A percentile compares a stretch with the other conserved stretches of the same genome.
phyloP scores from a whole-genome alignment of 148 eudicot genomes.

The Rhododendron simsii region DNA sequence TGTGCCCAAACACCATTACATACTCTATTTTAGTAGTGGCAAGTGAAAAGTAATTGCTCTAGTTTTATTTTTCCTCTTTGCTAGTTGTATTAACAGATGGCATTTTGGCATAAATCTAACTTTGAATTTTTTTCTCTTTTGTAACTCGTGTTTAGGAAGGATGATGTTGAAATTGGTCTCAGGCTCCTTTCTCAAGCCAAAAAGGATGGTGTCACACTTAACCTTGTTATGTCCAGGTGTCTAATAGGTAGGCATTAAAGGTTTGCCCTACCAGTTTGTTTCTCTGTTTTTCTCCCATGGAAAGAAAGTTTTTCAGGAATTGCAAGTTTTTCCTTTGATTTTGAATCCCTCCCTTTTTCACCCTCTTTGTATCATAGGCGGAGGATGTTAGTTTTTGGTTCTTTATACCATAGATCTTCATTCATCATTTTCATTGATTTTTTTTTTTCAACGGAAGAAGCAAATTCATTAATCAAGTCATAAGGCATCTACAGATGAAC shows the following conservation, averaged over 20 bases:
- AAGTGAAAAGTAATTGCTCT: conserved; percentile 77
- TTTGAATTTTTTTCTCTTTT: conserved; percentile 7
- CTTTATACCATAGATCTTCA: background rate
- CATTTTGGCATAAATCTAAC: background rate
- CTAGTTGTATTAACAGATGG: background rate
- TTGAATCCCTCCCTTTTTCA: background rate
- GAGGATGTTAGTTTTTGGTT: background rate
- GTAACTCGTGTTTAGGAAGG: conserved; percentile 44
- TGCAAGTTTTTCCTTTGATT: background rate
- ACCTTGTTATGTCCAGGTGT: conserved; percentile 82
- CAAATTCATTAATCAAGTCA: too few species aligned
- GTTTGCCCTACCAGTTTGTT: background rate
- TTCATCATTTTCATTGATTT: background rate
- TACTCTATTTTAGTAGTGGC: conserved; percentile 81
- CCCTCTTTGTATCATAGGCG: background rate
- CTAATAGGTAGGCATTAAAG: conserved; percentile 52
- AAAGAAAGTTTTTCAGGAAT: background rate
- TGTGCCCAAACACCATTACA: conserved; percentile 75
- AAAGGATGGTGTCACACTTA: conserved; percentile 64
- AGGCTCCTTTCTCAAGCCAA: conserved; percentile 73
- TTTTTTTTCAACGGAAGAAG: too few species aligned
- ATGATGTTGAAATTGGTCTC: conserved; percentile 78
- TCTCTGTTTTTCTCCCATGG: background rate
- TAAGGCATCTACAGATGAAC: too few species aligned
- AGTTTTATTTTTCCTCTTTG: background rate